phyloP scores from a whole-genome alignment of 371 early-diverging fungal genomes.

The Syncephalastrum racemosum region DNA sequence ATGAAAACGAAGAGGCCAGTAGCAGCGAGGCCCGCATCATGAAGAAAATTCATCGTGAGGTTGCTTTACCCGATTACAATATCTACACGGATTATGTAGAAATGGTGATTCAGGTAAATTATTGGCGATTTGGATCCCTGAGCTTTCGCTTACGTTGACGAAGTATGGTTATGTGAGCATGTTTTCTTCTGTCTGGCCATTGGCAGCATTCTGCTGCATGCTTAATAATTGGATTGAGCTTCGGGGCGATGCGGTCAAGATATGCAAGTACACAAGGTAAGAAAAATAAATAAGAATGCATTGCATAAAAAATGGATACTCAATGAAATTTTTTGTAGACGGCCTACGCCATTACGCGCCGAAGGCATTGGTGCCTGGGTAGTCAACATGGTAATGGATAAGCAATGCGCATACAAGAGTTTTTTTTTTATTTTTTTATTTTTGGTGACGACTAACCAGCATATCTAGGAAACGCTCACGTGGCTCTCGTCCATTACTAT shows the following conservation, averaged over 20 bases:
- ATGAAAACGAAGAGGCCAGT: conserved; percentile 12
- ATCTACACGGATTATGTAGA: conserved; percentile 89
- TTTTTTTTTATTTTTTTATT: conserved; percentile 8
- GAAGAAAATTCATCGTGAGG: conserved; percentile 49
- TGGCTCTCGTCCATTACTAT: conserved; percentile 81
- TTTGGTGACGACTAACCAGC: too few relatives aligned
- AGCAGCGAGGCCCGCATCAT: conserved; percentile 43
- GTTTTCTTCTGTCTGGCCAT: conserved; percentile 84
- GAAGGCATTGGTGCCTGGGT: conserved; percentile 90
- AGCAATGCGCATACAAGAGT: neutral
- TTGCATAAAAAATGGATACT: neutral
- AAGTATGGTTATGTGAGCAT: conserved; percentile 86
- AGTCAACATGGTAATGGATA: conserved; percentile 56
- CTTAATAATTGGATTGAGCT: conserved; percentile 89
- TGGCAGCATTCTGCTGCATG: conserved; percentile 77
- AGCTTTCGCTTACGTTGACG: neutral
- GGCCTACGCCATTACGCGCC: conserved; percentile 76
- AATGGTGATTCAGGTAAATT: conserved; percentile 79
- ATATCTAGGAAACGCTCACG: conserved; percentile 35
- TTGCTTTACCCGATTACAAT: conserved; percentile 72
- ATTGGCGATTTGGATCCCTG: neutral
- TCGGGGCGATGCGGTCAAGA: conserved; percentile 85
- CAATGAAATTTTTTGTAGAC: conserved; percentile 31
- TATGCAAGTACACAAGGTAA: conserved; percentile 72
- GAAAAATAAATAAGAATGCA: neutral